Conservation (phyloP, 345 rosid genomes). For the Brassica incana region DNA sequence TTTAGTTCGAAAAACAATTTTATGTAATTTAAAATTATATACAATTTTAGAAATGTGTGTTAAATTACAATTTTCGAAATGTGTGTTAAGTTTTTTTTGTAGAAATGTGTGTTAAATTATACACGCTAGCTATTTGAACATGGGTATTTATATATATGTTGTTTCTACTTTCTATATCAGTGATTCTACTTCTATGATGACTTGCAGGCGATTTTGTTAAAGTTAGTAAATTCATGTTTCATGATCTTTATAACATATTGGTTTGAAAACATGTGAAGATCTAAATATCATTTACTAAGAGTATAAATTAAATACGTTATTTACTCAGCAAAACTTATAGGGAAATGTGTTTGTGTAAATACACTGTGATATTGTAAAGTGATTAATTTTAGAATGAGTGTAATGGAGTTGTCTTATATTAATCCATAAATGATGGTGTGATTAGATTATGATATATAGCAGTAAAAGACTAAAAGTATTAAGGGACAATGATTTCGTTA, state of each 20-base stretch:
- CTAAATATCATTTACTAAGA: neutral
- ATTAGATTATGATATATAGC: constrained; percentile 5
- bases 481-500: constrained; percentile 35
- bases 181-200: neutral
- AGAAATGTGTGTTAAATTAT: too few relatives aligned
- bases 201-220: neutral
- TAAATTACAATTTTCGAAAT: too few relatives aligned
- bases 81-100: too few relatives aligned
- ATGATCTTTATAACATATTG: neutral
- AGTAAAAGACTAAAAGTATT: constrained; percentile 9
- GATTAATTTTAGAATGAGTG: neutral
- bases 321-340: neutral
- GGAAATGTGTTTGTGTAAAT: neutral
- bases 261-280: neutral
- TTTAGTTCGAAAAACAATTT: too few relatives aligned
- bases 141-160: too few relatives aligned
- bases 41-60: too few relatives aligned
- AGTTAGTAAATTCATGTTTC: neutral
- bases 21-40: too few relatives aligned
- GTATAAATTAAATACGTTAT: neutral
- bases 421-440: neutral
- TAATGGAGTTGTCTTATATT: neutral
- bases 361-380: neutral
- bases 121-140: neutral
- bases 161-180: neutral